Evolutionary conservation across 2,329 filamentous ascomycete genomes (phyloP).

Genomic region (Magnaporthales sp.): DNA sequence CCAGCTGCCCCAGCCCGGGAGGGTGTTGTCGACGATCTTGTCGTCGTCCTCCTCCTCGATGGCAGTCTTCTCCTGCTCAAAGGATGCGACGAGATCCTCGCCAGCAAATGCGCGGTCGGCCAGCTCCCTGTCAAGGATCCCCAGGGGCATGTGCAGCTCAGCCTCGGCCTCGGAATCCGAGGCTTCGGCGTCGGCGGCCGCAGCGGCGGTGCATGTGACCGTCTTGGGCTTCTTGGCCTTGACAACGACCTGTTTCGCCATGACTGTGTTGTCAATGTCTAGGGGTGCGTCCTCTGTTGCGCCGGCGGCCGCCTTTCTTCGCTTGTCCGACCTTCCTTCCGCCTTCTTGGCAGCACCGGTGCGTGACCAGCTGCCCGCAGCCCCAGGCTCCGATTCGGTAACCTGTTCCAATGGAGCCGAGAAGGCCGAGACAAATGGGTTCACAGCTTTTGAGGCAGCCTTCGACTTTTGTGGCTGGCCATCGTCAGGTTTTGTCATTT

Average conservation of each 20-base stretch:
- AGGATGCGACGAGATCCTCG: conserved; percentile 73
- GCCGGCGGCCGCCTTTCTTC: conserved; percentile 4
- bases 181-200: conserved; percentile 26
- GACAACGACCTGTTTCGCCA: conserved; percentile 20
- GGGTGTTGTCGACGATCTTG: conserved; percentile 70
- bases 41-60: conserved; percentile 70
- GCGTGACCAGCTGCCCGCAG: conserved; percentile 2
- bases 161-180: conserved; percentile 38
- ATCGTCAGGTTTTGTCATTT: background rate
- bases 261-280: conserved; percentile 18
- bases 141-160: conserved; percentile 40
- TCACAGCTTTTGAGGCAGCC: background rate
- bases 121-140: conserved; percentile 55
- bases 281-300: conserved; percentile 8
- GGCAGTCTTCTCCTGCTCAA: conserved; percentile 70
- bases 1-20: conserved; percentile 94
- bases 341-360: background rate
- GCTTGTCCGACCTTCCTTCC: background rate
- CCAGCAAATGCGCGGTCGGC: conserved; percentile 82
- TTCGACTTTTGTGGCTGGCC: background rate
- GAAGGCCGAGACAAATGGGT: conserved; percentile 1
- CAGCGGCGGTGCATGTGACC: conserved; percentile 10
- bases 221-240: conserved; percentile 11
- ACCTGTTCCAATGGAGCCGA: background rate
- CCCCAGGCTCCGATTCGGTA: background rate